Percentiles rank a stretch among this genome's conserved stretches.
phyloP scores from a whole-genome alignment of 1,284 basidiomycete genomes.

The Cutaneotrichosporon mucoides region DNA sequence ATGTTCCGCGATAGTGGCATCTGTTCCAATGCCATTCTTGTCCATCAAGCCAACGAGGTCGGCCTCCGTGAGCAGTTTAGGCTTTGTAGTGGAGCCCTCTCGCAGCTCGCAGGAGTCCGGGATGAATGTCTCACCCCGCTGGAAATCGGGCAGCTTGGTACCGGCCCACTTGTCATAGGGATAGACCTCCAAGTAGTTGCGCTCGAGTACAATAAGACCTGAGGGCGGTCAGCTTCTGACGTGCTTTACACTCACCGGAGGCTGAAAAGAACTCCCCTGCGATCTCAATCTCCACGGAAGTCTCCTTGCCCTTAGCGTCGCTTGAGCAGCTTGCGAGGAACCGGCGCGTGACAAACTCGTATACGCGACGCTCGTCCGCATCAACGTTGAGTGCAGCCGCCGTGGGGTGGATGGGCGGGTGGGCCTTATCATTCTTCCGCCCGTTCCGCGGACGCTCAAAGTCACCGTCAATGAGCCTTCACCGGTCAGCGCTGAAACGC shows the following conservation, averaged over 20 bases:
- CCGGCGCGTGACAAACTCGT: conserved; percentile 86
- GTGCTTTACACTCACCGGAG: conserved; percentile 57
- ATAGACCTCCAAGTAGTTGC: conserved; percentile 91
- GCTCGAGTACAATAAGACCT: conserved; percentile 76
- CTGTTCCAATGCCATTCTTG: conserved; percentile 97
- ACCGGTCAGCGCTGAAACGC: background rate
- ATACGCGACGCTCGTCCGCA: conserved; percentile 88
- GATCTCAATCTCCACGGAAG: conserved; percentile 78
- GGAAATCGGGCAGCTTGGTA: conserved; percentile 76
- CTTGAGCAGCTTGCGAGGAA: conserved; percentile 92
- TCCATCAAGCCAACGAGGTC: conserved; percentile 97
- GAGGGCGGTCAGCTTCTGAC: background rate
- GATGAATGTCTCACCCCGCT: conserved; percentile 75
- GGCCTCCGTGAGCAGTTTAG: conserved; percentile 86
- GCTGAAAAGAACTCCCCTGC: conserved; percentile 81
- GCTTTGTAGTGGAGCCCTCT: conserved; percentile 76
- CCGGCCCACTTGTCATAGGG: conserved; percentile 92
- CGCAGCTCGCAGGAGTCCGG: conserved; percentile 77
- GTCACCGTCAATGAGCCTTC: conserved; percentile 68
- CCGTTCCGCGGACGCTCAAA: conserved; percentile 79
- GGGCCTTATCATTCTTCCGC: conserved; percentile 95
- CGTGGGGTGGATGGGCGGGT: conserved; percentile 98
- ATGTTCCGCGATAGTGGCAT: conserved; percentile 97
- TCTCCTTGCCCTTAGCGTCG: conserved; percentile 86
- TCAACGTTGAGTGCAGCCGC: conserved; percentile 72